Percentiles rank a stretch among this genome's conserved stretches.
These are phyloP conservation scores for Rhexocercosporidium sp. DNA, from an alignment of 2,329 filamentous ascomycete genomes.

Conservation along the genomic window DNA sequence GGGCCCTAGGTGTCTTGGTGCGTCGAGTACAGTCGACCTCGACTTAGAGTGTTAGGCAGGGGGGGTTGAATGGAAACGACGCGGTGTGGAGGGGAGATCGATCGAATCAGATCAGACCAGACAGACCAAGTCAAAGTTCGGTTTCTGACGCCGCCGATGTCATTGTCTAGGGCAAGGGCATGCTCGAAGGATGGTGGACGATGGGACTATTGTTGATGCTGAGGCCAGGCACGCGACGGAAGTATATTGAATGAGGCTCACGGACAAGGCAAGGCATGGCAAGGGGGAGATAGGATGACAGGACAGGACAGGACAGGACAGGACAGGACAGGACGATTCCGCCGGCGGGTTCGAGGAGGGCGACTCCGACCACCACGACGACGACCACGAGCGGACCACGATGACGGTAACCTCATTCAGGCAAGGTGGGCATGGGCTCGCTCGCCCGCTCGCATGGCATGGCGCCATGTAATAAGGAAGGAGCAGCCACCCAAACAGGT, in stretches of 20 bases:
- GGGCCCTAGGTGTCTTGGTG: background rate
- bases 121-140: background rate
- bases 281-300: background rate
- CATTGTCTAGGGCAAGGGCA: background rate
- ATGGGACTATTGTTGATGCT: background rate
- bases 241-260: background rate
- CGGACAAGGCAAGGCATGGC: background rate
- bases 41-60: background rate
- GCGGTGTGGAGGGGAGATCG: too few species aligned
- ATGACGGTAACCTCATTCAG: too few species aligned
- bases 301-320: too few species aligned
- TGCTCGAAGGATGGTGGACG: background rate
- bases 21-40: background rate
- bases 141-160: constrained; percentile 3
- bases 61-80: background rate
- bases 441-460: background rate
- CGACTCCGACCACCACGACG: too few species aligned
- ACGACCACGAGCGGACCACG: background rate
- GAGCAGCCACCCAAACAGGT: too few species aligned
- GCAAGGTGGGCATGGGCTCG: background rate
- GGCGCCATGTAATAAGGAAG: too few species aligned
- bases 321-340: background rate
- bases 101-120: background rate
- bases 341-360: background rate
- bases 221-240: background rate